Base-by-base conservation (phyloP, 2,329 filamentous ascomycete species). In the Leptographium flavum region DNA sequence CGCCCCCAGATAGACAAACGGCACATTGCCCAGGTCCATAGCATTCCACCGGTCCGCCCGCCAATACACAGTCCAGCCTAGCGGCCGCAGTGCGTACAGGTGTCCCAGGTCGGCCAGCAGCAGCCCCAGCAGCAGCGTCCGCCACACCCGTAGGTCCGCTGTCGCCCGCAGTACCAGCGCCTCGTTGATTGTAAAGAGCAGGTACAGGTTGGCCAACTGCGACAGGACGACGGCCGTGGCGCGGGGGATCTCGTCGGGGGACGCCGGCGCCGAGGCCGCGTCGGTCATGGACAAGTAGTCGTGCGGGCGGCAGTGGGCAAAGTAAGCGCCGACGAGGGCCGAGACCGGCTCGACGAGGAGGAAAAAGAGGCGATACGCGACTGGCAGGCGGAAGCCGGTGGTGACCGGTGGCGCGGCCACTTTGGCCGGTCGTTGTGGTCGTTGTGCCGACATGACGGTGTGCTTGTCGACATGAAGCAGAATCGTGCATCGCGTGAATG, bases 91-190 rank as follows among this genome's bases (percentile, higher is more conserved):
- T 31, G 76, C 77, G 60, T 79, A 83, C 45, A 88, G 63, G 60
- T 88, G 84, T 4, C 83, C 84, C 30, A 87, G 58, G 59, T 90
- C 84, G n/a, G 81, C 84, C 15, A 88, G 58, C 28, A 88, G 68
- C 47, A 88, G 64, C 32, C 73, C 78, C 39, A 81, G 63, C 5
- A 88, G 65, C 23, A 88, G 67, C 1, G 74, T 68, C 52, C 66
- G 70, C 84, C 84, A 90, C 47, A 90, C 83, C 22, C 68, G 67
- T 30, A 80, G 56, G 62, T 87, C 79, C 42, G 66, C 64, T 7
- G 83, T 85, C 15, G 74, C 69, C 36, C 85, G 78, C 51, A 90
- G 69, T 13, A 90, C 79, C 22, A 87, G 63, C 2, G 81, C 82
- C 63, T 92, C 83, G 63, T 83, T 86, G 55, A 90, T 62, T 45